A percentile compares a stretch with the other conserved stretches of the same genome.
These are phyloP conservation scores for Phytomonas sp. DNA, from an alignment of 208 protist species.

Conservation along the genomic window DNA sequence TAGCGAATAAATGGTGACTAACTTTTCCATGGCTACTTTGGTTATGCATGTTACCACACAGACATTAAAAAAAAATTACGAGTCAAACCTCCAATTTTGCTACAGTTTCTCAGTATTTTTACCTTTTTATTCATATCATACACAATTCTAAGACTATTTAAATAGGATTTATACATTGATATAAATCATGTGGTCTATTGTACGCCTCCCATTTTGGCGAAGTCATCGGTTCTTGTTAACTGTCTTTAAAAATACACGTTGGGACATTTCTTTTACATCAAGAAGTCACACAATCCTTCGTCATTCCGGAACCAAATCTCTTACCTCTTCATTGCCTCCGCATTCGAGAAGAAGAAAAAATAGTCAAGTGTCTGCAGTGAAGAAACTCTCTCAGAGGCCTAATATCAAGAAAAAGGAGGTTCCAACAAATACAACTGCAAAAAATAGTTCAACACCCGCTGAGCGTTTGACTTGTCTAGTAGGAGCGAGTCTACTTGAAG, in stretches of 20 bases:
- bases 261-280: neutral
- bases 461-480: neutral
- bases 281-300: neutral
- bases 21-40: neutral
- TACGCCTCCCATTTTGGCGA: neutral
- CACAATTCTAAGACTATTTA: neutral
- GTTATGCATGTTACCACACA: neutral
- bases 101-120: neutral
- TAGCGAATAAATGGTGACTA: neutral
- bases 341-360: neutral
- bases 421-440: neutral
- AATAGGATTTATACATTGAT: neutral
- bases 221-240: neutral
- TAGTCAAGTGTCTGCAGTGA: neutral
- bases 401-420: neutral
- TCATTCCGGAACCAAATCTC: neutral
- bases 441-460: neutral
- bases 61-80: neutral
- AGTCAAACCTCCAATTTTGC: neutral
- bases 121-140: neutral
- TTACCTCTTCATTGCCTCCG: neutral
- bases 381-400: neutral
- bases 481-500: neutral
- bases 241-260: neutral
- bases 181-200: neutral